Conservation (phyloP, 2,329 filamentous ascomycete species). For the Mariannaea elegans region DNA sequence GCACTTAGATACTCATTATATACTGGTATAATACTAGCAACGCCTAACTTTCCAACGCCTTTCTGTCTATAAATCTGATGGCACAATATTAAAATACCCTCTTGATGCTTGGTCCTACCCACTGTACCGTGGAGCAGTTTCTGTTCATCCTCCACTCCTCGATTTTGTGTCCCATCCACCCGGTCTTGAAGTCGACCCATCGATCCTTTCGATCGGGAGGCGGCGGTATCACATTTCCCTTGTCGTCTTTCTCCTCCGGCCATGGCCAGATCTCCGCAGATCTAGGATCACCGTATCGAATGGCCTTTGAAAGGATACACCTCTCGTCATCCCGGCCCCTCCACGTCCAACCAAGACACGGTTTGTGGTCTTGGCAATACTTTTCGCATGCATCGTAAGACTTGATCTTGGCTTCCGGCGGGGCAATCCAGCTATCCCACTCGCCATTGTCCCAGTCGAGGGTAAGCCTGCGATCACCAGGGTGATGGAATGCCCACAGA, state of each 20-base stretch:
- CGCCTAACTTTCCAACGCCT: slow-evolving; percentile 31
- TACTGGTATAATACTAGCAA: neutral
- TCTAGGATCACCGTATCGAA: slow-evolving; percentile 40
- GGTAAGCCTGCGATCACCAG: slow-evolving; percentile 34
- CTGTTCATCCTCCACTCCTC: slow-evolving; percentile 37
- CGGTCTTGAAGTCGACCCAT: slow-evolving; percentile 44
- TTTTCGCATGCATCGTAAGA: slow-evolving; percentile 41
- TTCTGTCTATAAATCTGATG: neutral
- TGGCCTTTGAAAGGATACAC: slow-evolving; percentile 41
- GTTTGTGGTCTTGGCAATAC: slow-evolving; percentile 36
- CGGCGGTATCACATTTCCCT: slow-evolving; percentile 35
- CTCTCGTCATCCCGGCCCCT: slow-evolving; percentile 42
- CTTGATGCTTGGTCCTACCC: slow-evolving; percentile 46
- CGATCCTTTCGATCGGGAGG: slow-evolving; percentile 28
- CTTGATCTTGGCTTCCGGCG: slow-evolving; percentile 36
- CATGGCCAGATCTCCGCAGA: slow-evolving; percentile 35
- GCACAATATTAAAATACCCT: slow-evolving; percentile 35
- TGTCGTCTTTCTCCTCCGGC: slow-evolving; percentile 37
- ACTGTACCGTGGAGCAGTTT: slow-evolving; percentile 42
- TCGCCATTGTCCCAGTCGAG: slow-evolving; percentile 46
- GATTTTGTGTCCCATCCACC: slow-evolving; percentile 41
- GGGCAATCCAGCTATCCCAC: slow-evolving; percentile 42
- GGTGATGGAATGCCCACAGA: slow-evolving; percentile 49
- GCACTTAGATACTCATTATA: neutral
- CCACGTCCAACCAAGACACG: slow-evolving; percentile 45